These are phyloP conservation scores for Cyclocybe aegerita DNA, from an alignment of 768 basidiomycete species.

Conservation along the genomic window DNA sequence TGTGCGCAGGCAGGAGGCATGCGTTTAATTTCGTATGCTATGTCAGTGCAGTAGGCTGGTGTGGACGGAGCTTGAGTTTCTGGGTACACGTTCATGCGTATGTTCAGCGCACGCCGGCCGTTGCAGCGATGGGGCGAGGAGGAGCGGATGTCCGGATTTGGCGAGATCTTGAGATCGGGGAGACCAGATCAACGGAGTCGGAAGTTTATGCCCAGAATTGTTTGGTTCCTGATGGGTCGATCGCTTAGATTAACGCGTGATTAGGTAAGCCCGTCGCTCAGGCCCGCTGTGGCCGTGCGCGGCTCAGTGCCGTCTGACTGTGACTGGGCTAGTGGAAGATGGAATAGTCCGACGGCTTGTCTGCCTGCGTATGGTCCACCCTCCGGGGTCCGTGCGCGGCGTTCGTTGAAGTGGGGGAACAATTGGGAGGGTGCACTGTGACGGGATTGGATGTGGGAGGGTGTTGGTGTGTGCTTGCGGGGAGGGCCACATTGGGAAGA, in stretches of 20 bases:
- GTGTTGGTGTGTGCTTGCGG: slow-evolving; percentile 17
- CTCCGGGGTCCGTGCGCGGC: slow-evolving; percentile 2
- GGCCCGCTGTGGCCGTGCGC: too few species aligned
- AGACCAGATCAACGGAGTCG: slow-evolving; percentile 18
- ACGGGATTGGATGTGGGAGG: slow-evolving; percentile 7
- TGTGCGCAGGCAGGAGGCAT: slow-evolving; percentile 5
- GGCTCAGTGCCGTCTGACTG: not conserved
- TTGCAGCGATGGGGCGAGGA: not conserved
- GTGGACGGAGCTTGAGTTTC: not conserved
- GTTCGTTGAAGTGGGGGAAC: not conserved
- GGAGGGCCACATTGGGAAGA: slow-evolving; percentile 15
- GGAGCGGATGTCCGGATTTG: not conserved
- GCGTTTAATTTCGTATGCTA: slow-evolving; percentile 8
- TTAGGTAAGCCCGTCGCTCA: slow-evolving; percentile 10
- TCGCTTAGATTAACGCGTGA: slow-evolving; percentile 13
- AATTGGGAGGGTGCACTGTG: slow-evolving; percentile 1
- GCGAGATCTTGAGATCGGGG: slow-evolving; percentile 11
- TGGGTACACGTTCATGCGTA: not conserved
- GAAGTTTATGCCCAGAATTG: slow-evolving; percentile 15
- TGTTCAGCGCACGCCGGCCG: not conserved
- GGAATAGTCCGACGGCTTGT: not conserved
- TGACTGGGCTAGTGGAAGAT: not conserved
- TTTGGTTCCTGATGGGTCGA: slow-evolving; percentile 18
- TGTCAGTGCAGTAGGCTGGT: not conserved
- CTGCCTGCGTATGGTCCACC: not conserved